These are phyloP conservation scores for Solanum peruvianum DNA, from an alignment of 257 asterid species.

Conservation along the genomic window DNA sequence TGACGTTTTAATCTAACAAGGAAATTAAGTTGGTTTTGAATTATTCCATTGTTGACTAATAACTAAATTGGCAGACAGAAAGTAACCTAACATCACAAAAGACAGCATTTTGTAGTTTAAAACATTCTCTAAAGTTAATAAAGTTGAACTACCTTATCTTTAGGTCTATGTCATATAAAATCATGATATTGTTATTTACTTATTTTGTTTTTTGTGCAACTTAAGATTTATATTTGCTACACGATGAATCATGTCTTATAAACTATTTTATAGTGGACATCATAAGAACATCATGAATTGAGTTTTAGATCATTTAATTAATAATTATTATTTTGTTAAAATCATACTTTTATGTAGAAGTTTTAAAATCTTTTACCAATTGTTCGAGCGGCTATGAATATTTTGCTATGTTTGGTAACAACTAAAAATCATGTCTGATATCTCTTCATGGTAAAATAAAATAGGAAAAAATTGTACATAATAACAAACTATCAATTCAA, in stretches of 20 bases:
- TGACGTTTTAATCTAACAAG: not conserved
- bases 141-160: not conserved
- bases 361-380: not conserved
- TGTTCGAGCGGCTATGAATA: not conserved
- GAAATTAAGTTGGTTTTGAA: not conserved
- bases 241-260: not conserved
- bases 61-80: not conserved
- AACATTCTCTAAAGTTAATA: not conserved
- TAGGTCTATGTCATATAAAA: not conserved
- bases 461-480: no score
- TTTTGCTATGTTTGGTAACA: no score
- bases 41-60: not conserved
- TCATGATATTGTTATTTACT: not conserved
- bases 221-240: not conserved
- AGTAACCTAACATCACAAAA: not conserved
- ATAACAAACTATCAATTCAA: no score
- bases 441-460: no score
- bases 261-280: not conserved
- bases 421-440: no score
- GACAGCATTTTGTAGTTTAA: not conserved
- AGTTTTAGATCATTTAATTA: not conserved
- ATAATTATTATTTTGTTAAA: no score
- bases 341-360: no score
- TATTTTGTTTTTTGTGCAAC: not conserved
- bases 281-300: not conserved